Conservation (phyloP, 1,139 yeast species). For the Pichia sp. region DNA sequence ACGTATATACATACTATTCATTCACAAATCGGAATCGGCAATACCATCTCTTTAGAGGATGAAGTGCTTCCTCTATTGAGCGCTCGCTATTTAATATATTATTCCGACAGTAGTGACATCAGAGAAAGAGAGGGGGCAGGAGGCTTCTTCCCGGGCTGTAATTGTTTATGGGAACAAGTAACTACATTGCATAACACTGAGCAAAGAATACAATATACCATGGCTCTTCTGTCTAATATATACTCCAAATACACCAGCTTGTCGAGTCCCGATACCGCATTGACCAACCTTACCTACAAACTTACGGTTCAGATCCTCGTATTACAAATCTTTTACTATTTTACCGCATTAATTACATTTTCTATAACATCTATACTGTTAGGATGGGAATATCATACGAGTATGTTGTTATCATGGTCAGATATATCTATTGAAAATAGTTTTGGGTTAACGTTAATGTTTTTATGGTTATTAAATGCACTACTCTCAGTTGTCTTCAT, state of each 20-base stretch:
- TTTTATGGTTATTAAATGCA: slow-evolving; percentile 77
- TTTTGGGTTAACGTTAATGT: slow-evolving; percentile 66
- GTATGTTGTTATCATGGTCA: slow-evolving; percentile 82
- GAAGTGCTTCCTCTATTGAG: too few species aligned
- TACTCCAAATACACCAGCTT: not conserved
- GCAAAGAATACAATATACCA: not conserved
- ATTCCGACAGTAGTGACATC: too few species aligned
- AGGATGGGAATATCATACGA: slow-evolving; percentile 57
- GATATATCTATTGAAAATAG: slow-evolving; percentile 69
- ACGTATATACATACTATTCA: too few species aligned
- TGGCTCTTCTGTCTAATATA: not conserved
- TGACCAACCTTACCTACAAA: slow-evolving; percentile 31
- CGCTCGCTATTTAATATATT: too few species aligned
- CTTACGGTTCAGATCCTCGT: slow-evolving; percentile 52
- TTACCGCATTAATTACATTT: slow-evolving; percentile 54
- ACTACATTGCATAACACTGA: not conserved
- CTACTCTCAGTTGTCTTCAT: slow-evolving; percentile 73
- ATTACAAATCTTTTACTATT: slow-evolving; percentile 61
- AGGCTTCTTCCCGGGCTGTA: too few species aligned
- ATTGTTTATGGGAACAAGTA: too few species aligned
- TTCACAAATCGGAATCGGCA: too few species aligned
- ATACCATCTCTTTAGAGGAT: too few species aligned
- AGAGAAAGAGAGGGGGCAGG: too few species aligned
- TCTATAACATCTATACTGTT: slow-evolving; percentile 51
- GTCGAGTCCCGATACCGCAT: not conserved